Conservation (phyloP, 148 eudicot species). For the Cornus florida region DNA sequence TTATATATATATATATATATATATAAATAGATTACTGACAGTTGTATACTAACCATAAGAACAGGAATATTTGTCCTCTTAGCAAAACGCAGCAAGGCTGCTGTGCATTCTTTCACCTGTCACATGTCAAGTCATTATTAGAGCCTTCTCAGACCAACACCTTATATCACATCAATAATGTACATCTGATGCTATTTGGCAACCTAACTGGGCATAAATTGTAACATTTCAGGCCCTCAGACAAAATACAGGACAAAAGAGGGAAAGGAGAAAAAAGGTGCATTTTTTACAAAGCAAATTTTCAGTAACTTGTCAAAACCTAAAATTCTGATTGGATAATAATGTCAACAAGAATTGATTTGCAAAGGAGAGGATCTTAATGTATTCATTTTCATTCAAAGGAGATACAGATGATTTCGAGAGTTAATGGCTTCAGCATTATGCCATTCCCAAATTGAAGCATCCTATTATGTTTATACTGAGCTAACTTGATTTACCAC, state of each 20-base stretch:
- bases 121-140: conserved; percentile 17
- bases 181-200: background rate
- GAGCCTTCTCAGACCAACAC: background rate
- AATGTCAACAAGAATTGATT: background rate
- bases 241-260: background rate
- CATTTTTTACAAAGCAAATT: conserved; percentile 7
- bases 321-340: background rate
- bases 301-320: background rate
- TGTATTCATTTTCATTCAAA: too few species aligned
- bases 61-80: conserved; percentile 87
- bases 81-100: conserved; percentile 89
- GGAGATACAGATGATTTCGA: too few species aligned
- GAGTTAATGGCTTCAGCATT: too few species aligned
- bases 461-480: background rate
- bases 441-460: background rate
- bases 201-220: background rate
- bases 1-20: too few species aligned
- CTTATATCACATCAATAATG: background rate
- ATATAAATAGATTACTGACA: background rate
- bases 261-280: background rate
- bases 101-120: conserved; percentile 95
- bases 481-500: background rate
- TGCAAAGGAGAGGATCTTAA: background rate
- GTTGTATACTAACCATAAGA: conserved; percentile 58
- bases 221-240: conserved; percentile 6